Evolutionary conservation across 345 rosid species (phyloP).

Genomic region (Draba incana): DNA sequence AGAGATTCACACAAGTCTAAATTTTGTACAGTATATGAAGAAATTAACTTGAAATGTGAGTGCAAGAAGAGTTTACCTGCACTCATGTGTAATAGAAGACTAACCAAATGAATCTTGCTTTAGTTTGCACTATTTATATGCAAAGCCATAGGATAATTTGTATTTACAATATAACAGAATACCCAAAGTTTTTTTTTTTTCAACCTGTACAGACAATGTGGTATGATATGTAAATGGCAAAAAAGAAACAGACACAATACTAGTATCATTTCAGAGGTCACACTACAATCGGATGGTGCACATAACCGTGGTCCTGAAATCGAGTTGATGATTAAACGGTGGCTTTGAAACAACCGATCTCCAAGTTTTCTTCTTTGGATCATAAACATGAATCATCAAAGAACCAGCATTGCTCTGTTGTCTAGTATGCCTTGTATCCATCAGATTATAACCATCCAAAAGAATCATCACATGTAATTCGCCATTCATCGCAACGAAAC

Average conservation of each 20-base stretch:
- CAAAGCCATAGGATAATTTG: not conserved
- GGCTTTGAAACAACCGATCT: slow-evolving; percentile 55
- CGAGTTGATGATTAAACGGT: slow-evolving; percentile 57
- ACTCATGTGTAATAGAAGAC: not conserved
- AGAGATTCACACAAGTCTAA: not conserved
- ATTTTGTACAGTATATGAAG: not conserved
- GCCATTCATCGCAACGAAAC: slow-evolving; percentile 66
- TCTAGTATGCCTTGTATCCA: slow-evolving; percentile 49
- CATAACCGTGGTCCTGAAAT: slow-evolving; percentile 66
- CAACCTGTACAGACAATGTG: slow-evolving; percentile 29
- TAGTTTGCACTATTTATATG: not conserved
- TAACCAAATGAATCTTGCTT: not conserved
- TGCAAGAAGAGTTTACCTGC: slow-evolving; percentile 13
- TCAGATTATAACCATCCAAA: slow-evolving; percentile 50
- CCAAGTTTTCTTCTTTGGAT: slow-evolving; percentile 79
- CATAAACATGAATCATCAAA: slow-evolving; percentile 66
- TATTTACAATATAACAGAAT: slow-evolving; percentile 20
- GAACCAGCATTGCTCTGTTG: slow-evolving; percentile 57
- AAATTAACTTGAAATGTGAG: not conserved
- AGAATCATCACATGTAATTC: slow-evolving; percentile 70
- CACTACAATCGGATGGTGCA: slow-evolving; percentile 66
- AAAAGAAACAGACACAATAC: slow-evolving; percentile 26
- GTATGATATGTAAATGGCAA: slow-evolving; percentile 17
- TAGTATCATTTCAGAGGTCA: slow-evolving; percentile 26
- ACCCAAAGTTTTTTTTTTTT: slow-evolving; percentile 7